Conservation (phyloP, 2,329 filamentous ascomycete species). For the Ophiocordyceps unilateralis region DNA sequence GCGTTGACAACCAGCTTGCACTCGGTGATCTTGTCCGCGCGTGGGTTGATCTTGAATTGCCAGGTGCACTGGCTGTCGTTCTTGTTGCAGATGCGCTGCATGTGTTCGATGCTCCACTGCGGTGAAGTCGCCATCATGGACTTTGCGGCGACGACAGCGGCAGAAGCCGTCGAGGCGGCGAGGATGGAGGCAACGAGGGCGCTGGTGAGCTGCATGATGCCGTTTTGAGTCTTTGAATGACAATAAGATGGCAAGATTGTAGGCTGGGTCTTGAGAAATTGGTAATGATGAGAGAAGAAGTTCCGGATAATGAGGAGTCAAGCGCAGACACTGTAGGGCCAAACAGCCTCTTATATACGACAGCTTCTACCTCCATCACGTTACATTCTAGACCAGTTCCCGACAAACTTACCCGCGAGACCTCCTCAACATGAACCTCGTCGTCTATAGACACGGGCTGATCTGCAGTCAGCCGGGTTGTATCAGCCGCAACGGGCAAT, state of each 20-base stretch:
- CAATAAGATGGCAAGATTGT: too few relatives aligned
- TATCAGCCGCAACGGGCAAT: neutral
- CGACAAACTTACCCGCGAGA: neutral
- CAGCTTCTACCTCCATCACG: neutral
- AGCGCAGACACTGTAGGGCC: too few relatives aligned
- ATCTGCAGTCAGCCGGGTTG: constrained; percentile 1
- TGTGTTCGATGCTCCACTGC: constrained; percentile 23
- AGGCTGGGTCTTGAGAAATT: neutral
- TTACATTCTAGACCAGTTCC: too few relatives aligned
- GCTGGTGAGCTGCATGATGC: constrained; percentile 25
- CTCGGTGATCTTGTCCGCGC: constrained; percentile 11
- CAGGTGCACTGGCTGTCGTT: constrained; percentile 23
- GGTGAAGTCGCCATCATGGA: constrained; percentile 23
- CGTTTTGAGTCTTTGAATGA: neutral
- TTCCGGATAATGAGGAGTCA: neutral
- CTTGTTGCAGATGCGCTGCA: constrained; percentile 22
- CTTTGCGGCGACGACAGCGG: constrained; percentile 18
- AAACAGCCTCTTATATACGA: neutral
- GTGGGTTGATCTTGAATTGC: constrained; percentile 24
- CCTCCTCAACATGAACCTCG: neutral
- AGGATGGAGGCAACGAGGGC: constrained; percentile 18
- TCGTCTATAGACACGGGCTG: constrained; percentile 1
- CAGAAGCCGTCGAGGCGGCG: constrained; percentile 17
- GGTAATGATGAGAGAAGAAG: neutral
- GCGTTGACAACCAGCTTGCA: constrained; percentile 9